Base-by-base conservation (phyloP, 768 basidiomycete genomes). In the Suillus subluteus region DNA sequence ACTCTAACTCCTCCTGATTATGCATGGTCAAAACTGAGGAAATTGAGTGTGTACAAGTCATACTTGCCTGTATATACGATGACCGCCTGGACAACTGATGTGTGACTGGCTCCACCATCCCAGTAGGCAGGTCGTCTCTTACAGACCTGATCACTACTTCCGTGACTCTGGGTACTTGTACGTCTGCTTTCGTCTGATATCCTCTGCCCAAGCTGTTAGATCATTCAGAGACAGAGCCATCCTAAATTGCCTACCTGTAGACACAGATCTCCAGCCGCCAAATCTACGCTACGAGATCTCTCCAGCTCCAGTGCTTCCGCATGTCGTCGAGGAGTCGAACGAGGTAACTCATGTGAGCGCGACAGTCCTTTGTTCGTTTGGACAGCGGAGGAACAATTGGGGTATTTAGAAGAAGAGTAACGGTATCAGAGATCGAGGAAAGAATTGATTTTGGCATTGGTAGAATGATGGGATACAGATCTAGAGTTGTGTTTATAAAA, bases 371-470 rank as follows among this genome's bases (percentile, higher is more conserved):
- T 3, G n/a, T 18, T 18, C 32, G 21, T 43, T 55, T 55, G 66
- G 43, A 0, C 5, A 13, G 50, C 15, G 68, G 59, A 35, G 71
- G 67, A 41, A 58, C 65, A 43, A 76, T 71, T 4, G 75, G 75
- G 8, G 74, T 76, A 35, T 67, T 73, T 26, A 74, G 63, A 54
- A 77, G 63, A 15, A 74, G 40, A 12, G 23, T 38, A 12, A 73
- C 5, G 4, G 66, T 73, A 16, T 68, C 67, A 1, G 65, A 48
- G 26, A 77, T 15, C 1, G 69, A 73, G 44, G 71, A 64, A 6
- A 72, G 32, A 62, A 69, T 68, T 4, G 59, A 61, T 61, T 61
- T 61, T 32, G 41, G 16, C 59, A 61, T 61, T 41, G 58, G 38
- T 43, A 18, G 41, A 61, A 59, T 40, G 23, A 16, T 38, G 4